Conservation (phyloP, 73 alveolate species). For the Tetrahymena elliotti region DNA sequence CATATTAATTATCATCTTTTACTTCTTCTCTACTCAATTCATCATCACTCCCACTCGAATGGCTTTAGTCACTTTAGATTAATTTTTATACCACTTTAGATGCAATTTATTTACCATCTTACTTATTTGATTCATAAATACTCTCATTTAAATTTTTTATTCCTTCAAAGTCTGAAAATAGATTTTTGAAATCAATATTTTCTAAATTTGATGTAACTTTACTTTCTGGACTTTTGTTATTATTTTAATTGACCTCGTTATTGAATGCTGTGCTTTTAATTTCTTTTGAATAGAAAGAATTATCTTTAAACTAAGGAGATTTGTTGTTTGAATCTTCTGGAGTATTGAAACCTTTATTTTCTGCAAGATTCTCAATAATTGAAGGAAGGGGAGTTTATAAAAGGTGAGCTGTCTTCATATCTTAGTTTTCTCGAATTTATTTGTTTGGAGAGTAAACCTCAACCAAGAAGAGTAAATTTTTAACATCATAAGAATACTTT, state of each 20-base stretch:
- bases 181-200: no score
- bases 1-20: background rate
- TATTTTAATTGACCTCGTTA: background rate
- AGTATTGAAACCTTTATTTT: background rate
- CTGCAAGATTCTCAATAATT: background rate
- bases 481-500: background rate
- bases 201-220: background rate
- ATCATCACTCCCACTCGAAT: background rate
- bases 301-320: background rate
- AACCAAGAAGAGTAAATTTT: background rate
- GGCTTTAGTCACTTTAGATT: background rate
- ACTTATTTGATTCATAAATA: background rate
- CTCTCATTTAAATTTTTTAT: background rate
- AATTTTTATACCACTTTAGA: no score
- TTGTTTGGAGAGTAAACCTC: background rate
- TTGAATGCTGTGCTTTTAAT: background rate
- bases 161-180: background rate
- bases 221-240: no score
- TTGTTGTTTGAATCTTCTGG: background rate
- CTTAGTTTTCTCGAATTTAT: background rate
- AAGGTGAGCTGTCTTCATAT: background rate
- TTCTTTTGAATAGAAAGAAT: background rate
- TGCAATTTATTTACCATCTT: background rate
- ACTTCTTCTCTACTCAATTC: background rate
- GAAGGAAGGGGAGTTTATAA: background rate